Percentiles rank a stretch among this genome's conserved stretches.
These are phyloP conservation scores for Fusarium chlamydosporum DNA, from an alignment of 2,329 filamentous ascomycete species.

Conservation along the genomic window DNA sequence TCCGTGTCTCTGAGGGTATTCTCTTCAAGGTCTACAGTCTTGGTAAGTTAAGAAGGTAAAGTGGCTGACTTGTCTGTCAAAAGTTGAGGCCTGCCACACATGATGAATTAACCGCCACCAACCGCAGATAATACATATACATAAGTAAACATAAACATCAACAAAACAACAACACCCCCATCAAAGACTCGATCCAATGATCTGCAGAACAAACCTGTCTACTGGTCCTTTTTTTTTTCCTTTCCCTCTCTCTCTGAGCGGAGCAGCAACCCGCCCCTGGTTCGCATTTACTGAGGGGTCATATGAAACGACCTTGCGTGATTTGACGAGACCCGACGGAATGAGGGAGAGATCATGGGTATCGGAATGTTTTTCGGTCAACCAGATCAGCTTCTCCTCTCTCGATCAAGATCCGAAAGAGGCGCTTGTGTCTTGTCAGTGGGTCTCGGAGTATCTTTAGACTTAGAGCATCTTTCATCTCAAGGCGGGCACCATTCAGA, in stretches of 20 bases:
- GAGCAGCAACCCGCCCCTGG: constrained; percentile 40
- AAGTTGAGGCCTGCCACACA: constrained; percentile 37
- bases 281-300: constrained; percentile 38
- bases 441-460: constrained; percentile 34
- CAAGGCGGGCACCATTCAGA: constrained; percentile 52
- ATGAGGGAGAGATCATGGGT: constrained; percentile 37
- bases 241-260: constrained; percentile 11
- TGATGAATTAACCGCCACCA: constrained; percentile 9
- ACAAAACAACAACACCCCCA: constrained; percentile 17
- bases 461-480: constrained; percentile 29
- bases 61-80: too few relatives aligned
- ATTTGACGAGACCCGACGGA: constrained; percentile 28
- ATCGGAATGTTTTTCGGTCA: constrained; percentile 44
- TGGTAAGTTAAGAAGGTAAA: too few relatives aligned
- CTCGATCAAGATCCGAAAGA: constrained; percentile 50
- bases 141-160: constrained; percentile 23
- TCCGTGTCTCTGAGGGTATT: constrained; percentile 10
- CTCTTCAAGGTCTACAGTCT: too few relatives aligned
- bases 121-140: constrained; percentile 27
- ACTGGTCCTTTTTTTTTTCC: background rate
- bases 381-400: constrained; percentile 23
- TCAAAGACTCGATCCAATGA: constrained; percentile 13
- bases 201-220: constrained; percentile 18
- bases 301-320: constrained; percentile 34
- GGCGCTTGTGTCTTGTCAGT: constrained; percentile 48